Evolutionary conservation across 352 stramenopile species (phyloP), one percentile per base, ranked within the genome.

Genomic region (Globisporangium alternatum): DNA sequence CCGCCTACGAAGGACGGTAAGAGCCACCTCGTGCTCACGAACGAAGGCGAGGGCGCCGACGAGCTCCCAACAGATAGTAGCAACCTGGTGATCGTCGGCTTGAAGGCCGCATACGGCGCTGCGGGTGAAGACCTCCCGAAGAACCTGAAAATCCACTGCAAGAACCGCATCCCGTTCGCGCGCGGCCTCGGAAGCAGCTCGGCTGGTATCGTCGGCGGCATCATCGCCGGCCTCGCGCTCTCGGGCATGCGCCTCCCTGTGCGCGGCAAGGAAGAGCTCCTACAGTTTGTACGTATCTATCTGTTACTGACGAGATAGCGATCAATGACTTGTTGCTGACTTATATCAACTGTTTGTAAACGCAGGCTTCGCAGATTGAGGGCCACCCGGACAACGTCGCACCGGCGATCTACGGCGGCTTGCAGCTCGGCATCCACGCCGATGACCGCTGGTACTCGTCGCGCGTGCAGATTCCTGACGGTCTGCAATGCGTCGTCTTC

Each of bases 341-440:
- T 3, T 41, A 9, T 5, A 22, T 22, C 17, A 48, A 48, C 9
- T 22, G 43, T 48, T 48, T 48, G 5, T 13, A n/a, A 45, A 17
- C 19, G 8, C 31, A 57, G 67, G 96, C 97, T 13, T 97, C 97
- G 8, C 91, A 92, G 65, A 99, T 99, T 64, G 97, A 99, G 67
- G 97, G 97, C 21, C 97, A 99, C 82, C 97, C 97, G 1, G 97
- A 99, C 79, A 99, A 99, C 72, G 97, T 99, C 15, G 97, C 97
- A 49, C 97, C 97, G 0, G 97, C 95, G 15, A 99, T 99, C 71
- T 99, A 99, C 71, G 97, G 97, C 58, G 97, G 97, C 25, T 89
- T 99, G 66, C 97, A 99, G 84, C 85, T 99, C 65, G 87, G 87
- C 33, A 93, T 95, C 64, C 86, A 88, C 53, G 98, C 96, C 48